Evolutionary conservation across 768 basidiomycete species (phyloP), one percentile per base, ranked within the genome.

Genomic region (Leccinum arenicola): DNA sequence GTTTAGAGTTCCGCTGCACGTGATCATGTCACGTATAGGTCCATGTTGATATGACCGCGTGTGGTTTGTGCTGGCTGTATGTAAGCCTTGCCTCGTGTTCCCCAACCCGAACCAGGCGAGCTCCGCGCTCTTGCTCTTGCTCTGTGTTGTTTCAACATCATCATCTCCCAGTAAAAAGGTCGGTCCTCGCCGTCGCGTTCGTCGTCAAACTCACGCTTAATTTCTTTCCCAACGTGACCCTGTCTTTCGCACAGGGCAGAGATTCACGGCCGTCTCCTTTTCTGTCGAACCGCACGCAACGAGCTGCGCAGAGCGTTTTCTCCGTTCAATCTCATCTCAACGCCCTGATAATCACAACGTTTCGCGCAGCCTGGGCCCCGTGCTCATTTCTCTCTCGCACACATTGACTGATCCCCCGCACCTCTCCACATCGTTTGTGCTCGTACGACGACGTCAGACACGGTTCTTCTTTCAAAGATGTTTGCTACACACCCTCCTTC

Each of bases 51-150:
- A 27, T 23, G 52, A 51, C 55, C 65, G 57, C 63, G 60, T 65
- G 60, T 58, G 35, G 49, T 35, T 17, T 40, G 33, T 33, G 33
- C 33, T 33, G 33, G 33, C 33, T 50, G 60, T 68, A 66, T 69
- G 67, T 69, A 69, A 70, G 69, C 67, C 47, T 12, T 52, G 64
- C 71, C 70, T 69, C 71, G 70, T 73, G 71, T 64, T 38, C 50
- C 57, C 60, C 61, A 62, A 67, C 56, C 58, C 52, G 64, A 71
- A 69, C 64, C 54, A 65, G 53, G 65, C 62, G 56, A 63, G 54
- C 56, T 71, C 61, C 65, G 63, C 50, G 61, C 57, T 61, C 61
- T 61, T 60, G 58, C 62, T 59, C 58, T 68, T 60, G 58, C 61
- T 59, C 58, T 68, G 64, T 19, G 61, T 62, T 59, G 61, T 64